These are phyloP conservation scores for Trichopus zeylanicus DNA, from an alignment of 116 monocot species.

Conservation along the genomic window DNA sequence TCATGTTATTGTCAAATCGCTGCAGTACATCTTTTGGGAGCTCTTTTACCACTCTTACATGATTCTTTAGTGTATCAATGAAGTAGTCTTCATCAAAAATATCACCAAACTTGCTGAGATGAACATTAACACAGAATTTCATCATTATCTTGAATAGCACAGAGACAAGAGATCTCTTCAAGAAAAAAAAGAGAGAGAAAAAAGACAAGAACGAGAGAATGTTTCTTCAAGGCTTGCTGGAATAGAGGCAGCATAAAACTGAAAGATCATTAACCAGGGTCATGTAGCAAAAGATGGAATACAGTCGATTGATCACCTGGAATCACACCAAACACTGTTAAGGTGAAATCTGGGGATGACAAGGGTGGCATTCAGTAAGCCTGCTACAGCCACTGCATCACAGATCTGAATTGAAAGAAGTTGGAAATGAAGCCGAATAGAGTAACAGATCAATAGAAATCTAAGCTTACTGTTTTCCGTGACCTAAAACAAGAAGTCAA, in stretches of 20 bases:
- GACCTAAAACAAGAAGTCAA: no score
- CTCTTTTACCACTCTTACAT: constrained; percentile 74
- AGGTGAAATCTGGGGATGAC: constrained; percentile 86
- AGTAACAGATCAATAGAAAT: no score
- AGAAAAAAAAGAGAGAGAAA: not conserved
- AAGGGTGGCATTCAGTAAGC: constrained; percentile 87
- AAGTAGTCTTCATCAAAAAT: constrained; percentile 99
- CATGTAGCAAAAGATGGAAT: not conserved
- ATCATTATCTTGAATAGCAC: not conserved
- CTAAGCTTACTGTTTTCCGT: no score
- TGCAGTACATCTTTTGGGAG: constrained; percentile 72
- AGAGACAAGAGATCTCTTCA: no score
- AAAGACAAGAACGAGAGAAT: no score
- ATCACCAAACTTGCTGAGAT: constrained; percentile 89
- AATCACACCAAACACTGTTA: constrained; percentile 98
- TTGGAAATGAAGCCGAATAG: no score
- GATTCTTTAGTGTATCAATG: constrained; percentile 59
- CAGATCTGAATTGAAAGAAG: constrained; percentile 58
- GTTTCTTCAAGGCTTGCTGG: no score
- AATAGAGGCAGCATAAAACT: no score
- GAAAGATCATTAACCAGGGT: not conserved
- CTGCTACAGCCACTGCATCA: constrained; percentile 96
- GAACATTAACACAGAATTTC: constrained; percentile 4
- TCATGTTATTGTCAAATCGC: constrained; percentile 81
- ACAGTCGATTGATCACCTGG: constrained; percentile 41